Percentiles rank a stretch among this genome's conserved stretches.
Evolutionary conservation across 2,329 filamentous ascomycete species (phyloP).

Genomic region (Pseudocercospora musae): DNA sequence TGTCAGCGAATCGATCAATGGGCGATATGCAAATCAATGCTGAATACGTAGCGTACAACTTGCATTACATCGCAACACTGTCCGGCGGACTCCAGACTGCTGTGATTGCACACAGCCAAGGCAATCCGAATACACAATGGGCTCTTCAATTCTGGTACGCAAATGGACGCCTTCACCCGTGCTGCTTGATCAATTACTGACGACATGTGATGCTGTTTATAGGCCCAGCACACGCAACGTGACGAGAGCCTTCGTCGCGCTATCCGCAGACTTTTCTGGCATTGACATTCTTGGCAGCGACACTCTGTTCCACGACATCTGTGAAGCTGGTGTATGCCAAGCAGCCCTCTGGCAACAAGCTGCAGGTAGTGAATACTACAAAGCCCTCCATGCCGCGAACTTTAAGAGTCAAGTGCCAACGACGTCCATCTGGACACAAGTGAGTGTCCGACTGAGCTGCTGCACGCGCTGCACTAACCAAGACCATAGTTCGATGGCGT

Average conservation of each 20-base stretch:
- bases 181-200: neutral
- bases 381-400: constrained; percentile 24
- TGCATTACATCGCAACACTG: constrained; percentile 30
- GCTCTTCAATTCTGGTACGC: constrained; percentile 30
- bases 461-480: neutral
- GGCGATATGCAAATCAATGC: constrained; percentile 34
- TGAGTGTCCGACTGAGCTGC: neutral
- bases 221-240: constrained; percentile 27
- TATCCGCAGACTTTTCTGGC: constrained; percentile 31
- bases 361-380: constrained; percentile 30
- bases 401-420: constrained; percentile 31
- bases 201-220: neutral
- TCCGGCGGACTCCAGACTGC: constrained; percentile 28
- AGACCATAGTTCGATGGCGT: constrained; percentile 25
- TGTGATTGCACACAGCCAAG: constrained; percentile 32
- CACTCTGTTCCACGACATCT: constrained; percentile 23
- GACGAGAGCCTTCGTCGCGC: constrained; percentile 28
- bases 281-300: constrained; percentile 26
- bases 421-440: constrained; percentile 29
- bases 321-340: constrained; percentile 29
- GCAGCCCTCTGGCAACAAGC: constrained; percentile 32
- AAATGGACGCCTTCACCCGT: neutral
- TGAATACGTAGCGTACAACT: constrained; percentile 33
- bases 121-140: constrained; percentile 33
- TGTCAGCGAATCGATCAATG: constrained; percentile 28